phyloP scores from a whole-genome alignment of 1,284 basidiomycete species.

The Moesziomyces sp. region DNA sequence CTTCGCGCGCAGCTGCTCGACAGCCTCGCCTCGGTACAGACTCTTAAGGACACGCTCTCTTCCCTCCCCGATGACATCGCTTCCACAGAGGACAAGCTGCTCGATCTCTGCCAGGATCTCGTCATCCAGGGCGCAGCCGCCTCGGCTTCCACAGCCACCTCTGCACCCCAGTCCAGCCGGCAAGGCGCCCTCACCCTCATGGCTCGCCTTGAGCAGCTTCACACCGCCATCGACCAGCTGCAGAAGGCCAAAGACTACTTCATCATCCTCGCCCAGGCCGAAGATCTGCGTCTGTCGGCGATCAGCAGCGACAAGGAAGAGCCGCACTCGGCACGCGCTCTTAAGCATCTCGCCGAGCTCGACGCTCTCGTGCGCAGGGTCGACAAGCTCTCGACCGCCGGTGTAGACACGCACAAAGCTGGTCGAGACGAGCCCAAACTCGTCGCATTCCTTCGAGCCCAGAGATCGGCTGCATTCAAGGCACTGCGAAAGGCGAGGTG shows the following conservation, averaged over 20 bases:
- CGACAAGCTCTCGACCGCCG: conserved; percentile 17
- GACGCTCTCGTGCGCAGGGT: conserved; percentile 26
- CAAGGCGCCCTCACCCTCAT: conserved; percentile 22
- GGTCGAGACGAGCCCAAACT: conserved; percentile 14
- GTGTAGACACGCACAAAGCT: neutral
- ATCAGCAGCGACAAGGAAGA: conserved; percentile 12
- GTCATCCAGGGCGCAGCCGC: conserved; percentile 8
- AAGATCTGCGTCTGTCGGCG: conserved; percentile 36
- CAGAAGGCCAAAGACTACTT: conserved; percentile 49
- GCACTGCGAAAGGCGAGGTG: conserved; percentile 26
- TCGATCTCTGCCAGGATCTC: conserved; percentile 44
- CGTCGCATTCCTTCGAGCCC: conserved; percentile 45
- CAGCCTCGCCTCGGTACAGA: conserved; percentile 25
- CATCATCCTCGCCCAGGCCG: conserved; percentile 46
- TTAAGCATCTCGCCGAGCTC: conserved; percentile 23
- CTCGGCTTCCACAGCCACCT: neutral
- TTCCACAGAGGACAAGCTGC: conserved; percentile 39
- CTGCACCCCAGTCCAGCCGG: conserved; percentile 16
- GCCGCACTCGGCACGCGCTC: conserved; percentile 2
- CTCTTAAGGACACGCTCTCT: conserved; percentile 25
- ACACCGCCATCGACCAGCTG: conserved; percentile 37
- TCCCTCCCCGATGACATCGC: conserved; percentile 42
- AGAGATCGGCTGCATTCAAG: conserved; percentile 39
- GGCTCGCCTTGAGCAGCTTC: conserved; percentile 29
- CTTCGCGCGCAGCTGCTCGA: conserved; percentile 35